A percentile compares a stretch with the other conserved stretches of the same genome.
These are phyloP conservation scores for Epichloe bromicola DNA, from an alignment of 2,329 filamentous ascomycete species.

Conservation along the genomic window DNA sequence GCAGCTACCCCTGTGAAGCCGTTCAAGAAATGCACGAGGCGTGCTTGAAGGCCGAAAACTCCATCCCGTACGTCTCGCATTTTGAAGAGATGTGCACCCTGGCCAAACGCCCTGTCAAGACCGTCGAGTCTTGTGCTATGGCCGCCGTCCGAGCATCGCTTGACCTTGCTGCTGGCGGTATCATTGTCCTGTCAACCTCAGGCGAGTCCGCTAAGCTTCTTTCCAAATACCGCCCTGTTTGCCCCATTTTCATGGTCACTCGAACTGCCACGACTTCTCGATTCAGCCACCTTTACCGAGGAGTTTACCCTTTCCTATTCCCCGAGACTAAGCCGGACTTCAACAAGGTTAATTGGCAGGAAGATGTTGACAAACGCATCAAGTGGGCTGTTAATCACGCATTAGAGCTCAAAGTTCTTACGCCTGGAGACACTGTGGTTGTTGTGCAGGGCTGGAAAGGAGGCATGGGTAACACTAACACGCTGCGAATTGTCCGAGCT, in stretches of 20 bases:
- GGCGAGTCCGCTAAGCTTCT: conserved; percentile 89
- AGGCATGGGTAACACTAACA: conserved; percentile 87
- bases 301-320: conserved; percentile 96
- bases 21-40: conserved; percentile 98
- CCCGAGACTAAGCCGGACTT: conserved; percentile 91
- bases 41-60: conserved; percentile 90
- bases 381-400: conserved; percentile 92
- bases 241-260: conserved; percentile 99
- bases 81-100: conserved; percentile 90
- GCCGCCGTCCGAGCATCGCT: conserved; percentile 90
- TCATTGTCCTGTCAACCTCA: conserved; percentile 90
- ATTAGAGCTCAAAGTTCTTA: conserved; percentile 66
- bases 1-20: conserved; percentile 81
- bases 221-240: conserved; percentile 97
- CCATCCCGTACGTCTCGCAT: conserved; percentile 90
- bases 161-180: conserved; percentile 91
- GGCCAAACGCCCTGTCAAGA: conserved; percentile 69
- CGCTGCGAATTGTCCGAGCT: conserved; percentile 51
- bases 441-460: conserved; percentile 88
- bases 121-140: conserved; percentile 92
- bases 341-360: conserved; percentile 85
- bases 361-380: conserved; percentile 94
- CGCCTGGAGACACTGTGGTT: conserved; percentile 60
- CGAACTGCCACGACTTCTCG: conserved; percentile 72
- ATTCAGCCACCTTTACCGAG: conserved; percentile 91